These are phyloP conservation scores for Adansonia rubrostipa DNA, from an alignment of 441 rosid species.

Conservation along the genomic window DNA sequence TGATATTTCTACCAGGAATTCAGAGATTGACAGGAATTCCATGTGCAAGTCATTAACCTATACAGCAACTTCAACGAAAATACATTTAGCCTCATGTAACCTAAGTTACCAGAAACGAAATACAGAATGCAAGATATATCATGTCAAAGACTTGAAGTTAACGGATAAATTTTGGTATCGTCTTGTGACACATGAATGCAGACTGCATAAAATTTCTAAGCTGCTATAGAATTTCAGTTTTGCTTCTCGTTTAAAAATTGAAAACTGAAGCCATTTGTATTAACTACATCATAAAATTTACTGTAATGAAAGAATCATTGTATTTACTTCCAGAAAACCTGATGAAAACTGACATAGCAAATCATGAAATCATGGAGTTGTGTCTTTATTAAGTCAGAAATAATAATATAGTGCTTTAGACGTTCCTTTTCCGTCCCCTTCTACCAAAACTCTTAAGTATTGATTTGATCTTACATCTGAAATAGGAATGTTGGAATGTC, in stretches of 20 bases:
- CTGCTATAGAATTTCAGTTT: background rate
- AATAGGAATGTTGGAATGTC: slow-evolving; percentile 5
- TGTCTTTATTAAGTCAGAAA: background rate
- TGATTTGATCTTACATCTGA: background rate
- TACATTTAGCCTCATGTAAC: slow-evolving; percentile 27
- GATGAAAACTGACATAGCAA: background rate
- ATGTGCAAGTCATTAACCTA: slow-evolving; percentile 86
- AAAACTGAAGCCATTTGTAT: background rate
- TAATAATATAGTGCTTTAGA: slow-evolving; percentile 9
- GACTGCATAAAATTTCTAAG: slow-evolving; percentile 5
- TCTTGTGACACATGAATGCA: background rate
- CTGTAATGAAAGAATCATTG: slow-evolving; percentile 7
- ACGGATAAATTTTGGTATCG: background rate
- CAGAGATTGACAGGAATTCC: slow-evolving; percentile 85
- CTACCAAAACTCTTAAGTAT: background rate
- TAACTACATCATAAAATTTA: background rate
- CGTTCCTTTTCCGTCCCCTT: background rate
- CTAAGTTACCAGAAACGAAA: slow-evolving; percentile 8
- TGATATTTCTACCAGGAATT: slow-evolving; percentile 84
- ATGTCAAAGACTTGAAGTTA: background rate
- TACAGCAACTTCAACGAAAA: slow-evolving; percentile 45
- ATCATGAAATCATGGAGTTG: background rate
- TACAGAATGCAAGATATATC: slow-evolving; percentile 8
- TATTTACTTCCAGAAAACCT: slow-evolving; percentile 5
- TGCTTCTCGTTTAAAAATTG: background rate